Percentiles rank a stretch among this genome's conserved stretches.
Conservation (phyloP, 495 filamentous ascomycete genomes). For the Hypoxylon lenormandii region DNA sequence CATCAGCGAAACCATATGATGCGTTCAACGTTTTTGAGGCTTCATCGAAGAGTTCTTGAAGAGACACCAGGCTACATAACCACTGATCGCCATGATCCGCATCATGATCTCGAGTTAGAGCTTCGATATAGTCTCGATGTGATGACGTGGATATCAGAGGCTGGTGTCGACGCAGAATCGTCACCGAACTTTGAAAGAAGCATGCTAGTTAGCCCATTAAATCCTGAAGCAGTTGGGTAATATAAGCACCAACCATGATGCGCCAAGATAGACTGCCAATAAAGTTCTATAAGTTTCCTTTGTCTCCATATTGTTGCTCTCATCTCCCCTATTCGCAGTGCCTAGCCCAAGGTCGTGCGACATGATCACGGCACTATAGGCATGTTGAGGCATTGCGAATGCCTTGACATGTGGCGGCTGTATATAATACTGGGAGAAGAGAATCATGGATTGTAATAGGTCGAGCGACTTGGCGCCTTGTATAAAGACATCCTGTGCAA, state of each 20-base stretch:
- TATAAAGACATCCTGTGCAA: constrained; percentile 41
- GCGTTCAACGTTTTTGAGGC: constrained; percentile 35
- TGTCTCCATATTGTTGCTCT: not conserved
- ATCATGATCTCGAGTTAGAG: constrained; percentile 9
- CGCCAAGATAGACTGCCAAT: constrained; percentile 39
- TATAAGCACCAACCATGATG: constrained; percentile 31
- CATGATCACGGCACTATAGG: constrained; percentile 43
- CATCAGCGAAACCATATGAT: constrained; percentile 3
- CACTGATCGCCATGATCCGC: constrained; percentile 21
- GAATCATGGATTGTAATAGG: constrained; percentile 33
- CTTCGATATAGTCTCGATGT: constrained; percentile 16
- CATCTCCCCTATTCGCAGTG: not conserved
- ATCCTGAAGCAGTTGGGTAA: not conserved
- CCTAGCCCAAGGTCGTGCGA: constrained; percentile 34
- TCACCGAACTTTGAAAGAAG: constrained; percentile 16
- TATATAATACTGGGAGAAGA: constrained; percentile 44
- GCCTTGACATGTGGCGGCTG: constrained; percentile 32
- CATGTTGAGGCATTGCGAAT: constrained; percentile 38
- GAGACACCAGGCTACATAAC: constrained; percentile 33
- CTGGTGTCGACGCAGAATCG: constrained; percentile 37
- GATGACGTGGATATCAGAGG: constrained; percentile 28
- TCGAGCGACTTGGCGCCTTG: constrained; percentile 37
- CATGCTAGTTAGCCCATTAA: not conserved
- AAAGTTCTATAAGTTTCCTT: constrained; percentile 27
- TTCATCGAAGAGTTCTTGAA: constrained; percentile 41